phyloP scores from a whole-genome alignment of 2,329 filamentous ascomycete species.

The Helotiales sp. region DNA sequence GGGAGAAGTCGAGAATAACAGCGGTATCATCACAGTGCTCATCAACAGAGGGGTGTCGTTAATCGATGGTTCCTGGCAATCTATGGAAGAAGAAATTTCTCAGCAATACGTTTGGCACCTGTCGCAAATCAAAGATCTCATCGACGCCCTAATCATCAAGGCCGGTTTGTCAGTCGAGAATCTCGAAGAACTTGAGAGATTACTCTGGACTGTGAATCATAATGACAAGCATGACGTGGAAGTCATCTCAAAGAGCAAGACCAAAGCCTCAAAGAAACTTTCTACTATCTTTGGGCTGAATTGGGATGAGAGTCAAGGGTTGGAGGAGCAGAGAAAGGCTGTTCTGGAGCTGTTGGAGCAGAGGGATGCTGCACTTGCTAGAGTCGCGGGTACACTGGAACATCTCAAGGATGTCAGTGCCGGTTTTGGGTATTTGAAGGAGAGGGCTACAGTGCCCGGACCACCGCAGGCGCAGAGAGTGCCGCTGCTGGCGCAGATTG shows the following conservation, averaged over 20 bases:
- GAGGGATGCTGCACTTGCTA: background rate
- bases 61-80: background rate
- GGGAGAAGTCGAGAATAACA: background rate
- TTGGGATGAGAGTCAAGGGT: background rate
- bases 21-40: background rate
- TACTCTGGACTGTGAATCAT: background rate
- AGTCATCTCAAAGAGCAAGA: background rate
- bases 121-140: background rate
- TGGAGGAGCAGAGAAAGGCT: background rate
- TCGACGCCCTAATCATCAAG: background rate
- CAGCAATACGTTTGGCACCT: background rate
- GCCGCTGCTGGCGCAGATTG: background rate
- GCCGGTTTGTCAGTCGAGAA: background rate
- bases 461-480: background rate
- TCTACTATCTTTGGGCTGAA: background rate
- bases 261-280: background rate
- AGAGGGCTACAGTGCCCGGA: background rate
- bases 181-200: background rate
- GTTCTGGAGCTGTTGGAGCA: background rate
- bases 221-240: background rate
- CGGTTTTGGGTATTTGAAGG: background rate
- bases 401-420: background rate
- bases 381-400: background rate
- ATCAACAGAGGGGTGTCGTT: background rate
- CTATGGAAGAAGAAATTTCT: background rate